Base-by-base conservation (phyloP, 78 protist species). In the Planoprotostelium fungivorum region DNA sequence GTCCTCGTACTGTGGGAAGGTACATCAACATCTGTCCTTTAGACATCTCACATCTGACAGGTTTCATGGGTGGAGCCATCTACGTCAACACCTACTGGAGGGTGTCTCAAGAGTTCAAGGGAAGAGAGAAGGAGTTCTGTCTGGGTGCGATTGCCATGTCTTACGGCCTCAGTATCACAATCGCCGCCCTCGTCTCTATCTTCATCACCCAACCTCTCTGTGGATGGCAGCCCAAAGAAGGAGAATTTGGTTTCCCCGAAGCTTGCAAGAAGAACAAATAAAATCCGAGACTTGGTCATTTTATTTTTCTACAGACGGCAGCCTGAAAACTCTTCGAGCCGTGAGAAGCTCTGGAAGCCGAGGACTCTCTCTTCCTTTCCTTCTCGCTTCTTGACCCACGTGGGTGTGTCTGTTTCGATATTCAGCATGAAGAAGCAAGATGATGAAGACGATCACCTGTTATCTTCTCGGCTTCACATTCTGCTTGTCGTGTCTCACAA, bases 251-350 rank as follows among this genome's bases (percentile, higher is more conserved):
- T 16, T 16, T 25, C 73, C 73, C 73, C 73, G 16, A 51, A 25
- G 73, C 73, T 51, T 51, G 73, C 73, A 51, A n/a, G n/a, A n/a
- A n/a, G n/a, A n/a, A n/a, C n/a, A n/a, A 51, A 51, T 51, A 51
- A 51, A 25, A 51, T 25, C 73, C 73, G 73, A 51, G 31, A 51
- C 73, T 51, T 51, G 5, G 5, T 16, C 73, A 5, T 51, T 5
- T 51, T 16, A 51, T 16, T 51, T 51, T 51, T n/a, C n/a, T n/a
- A n/a, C n/a, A n/a, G n/a, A n/a, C n/a, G n/a, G 73, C 73, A 51
- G 73, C 73, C 73, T 25, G 73, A 51, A 5, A 51, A 25, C 73
- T 51, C 73, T 16, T 5, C 73, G 31, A 51, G 73, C 73, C 16
- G 73, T 5, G 5, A 25, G 73, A 51, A 25, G 73, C 16, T 16